phyloP scores from a whole-genome alignment of 495 filamentous ascomycete genomes.

The Recurvomyces mirabilis region DNA sequence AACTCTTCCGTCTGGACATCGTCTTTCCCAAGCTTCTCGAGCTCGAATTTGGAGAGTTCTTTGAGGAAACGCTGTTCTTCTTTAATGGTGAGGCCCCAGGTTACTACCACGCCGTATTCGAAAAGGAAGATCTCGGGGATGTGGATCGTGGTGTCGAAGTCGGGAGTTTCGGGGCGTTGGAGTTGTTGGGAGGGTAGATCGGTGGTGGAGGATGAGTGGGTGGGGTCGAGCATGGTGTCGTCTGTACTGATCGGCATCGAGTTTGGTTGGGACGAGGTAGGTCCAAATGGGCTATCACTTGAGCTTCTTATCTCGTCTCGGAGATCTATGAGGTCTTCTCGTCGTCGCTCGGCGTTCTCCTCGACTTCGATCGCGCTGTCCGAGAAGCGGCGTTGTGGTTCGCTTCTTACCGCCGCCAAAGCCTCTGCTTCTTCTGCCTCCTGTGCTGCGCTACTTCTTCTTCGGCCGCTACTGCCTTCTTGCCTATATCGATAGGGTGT shows the following conservation, averaged over 20 bases:
- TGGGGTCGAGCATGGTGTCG: slow-evolving; percentile 2
- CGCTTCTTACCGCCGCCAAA: slow-evolving; percentile 1
- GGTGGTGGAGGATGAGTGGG: background rate
- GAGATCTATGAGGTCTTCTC: slow-evolving; percentile 35
- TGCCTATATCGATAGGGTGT: slow-evolving; percentile 71
- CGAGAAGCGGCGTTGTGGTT: slow-evolving; percentile 28
- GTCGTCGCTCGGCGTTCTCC: slow-evolving; percentile 26
- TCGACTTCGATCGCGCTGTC: slow-evolving; percentile 35
- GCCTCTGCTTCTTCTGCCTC: slow-evolving; percentile 20
- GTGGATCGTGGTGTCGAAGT: slow-evolving; percentile 71
- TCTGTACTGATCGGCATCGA: background rate
- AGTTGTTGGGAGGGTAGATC: background rate
- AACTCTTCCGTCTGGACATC: slow-evolving; percentile 94
- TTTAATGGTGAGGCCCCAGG: slow-evolving; percentile 86
- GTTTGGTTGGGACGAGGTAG: background rate
- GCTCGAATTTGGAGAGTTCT: slow-evolving; percentile 91
- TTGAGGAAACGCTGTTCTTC: slow-evolving; percentile 84
- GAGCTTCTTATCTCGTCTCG: background rate
- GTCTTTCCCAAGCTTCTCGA: slow-evolving; percentile 73
- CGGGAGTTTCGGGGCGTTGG: slow-evolving; percentile 18
- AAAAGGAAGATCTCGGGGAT: slow-evolving; percentile 93
- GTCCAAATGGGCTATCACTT: background rate
- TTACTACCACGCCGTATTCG: slow-evolving; percentile 98
- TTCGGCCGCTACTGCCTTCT: slow-evolving; percentile 26
- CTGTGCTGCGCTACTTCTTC: slow-evolving; percentile 31